phyloP scores from a whole-genome alignment of 2,329 filamentous ascomycete genomes.

The Pyricularia grisea region DNA sequence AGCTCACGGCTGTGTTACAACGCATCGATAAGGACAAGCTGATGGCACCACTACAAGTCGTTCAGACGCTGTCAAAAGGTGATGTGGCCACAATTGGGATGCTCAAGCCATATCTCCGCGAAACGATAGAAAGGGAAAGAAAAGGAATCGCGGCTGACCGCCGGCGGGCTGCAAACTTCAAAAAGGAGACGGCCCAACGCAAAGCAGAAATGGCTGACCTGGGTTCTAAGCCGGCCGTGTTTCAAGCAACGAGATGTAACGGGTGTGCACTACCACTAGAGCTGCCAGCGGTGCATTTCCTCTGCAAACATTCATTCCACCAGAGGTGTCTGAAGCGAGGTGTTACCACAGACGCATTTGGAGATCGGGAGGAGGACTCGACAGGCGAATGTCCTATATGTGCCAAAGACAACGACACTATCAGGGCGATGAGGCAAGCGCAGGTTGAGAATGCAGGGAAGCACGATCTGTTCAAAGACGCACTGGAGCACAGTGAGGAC shows the following conservation, averaged over 20 bases:
- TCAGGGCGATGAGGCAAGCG: slow-evolving; percentile 74
- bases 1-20: slow-evolving; percentile 69
- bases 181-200: slow-evolving; percentile 72
- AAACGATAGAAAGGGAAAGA: slow-evolving; percentile 81
- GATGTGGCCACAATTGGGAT: slow-evolving; percentile 90
- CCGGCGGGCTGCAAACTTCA: slow-evolving; percentile 73
- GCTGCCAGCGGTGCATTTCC: slow-evolving; percentile 84
- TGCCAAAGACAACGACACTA: slow-evolving; percentile 73
- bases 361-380: slow-evolving; percentile 36
- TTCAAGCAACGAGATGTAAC: slow-evolving; percentile 82
- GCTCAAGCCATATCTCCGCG: slow-evolving; percentile 84
- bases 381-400: slow-evolving; percentile 75
- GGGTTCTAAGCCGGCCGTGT: slow-evolving; percentile 70
- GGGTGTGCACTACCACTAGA: slow-evolving; percentile 73
- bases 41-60: slow-evolving; percentile 93
- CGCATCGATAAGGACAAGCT: slow-evolving; percentile 86
- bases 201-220: slow-evolving; percentile 71
- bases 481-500: slow-evolving; percentile 68
- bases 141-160: slow-evolving; percentile 76
- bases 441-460: slow-evolving; percentile 80
- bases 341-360: slow-evolving; percentile 18
- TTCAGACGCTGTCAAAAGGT: slow-evolving; percentile 69
- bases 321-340: slow-evolving; percentile 64
- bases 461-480: slow-evolving; percentile 82
- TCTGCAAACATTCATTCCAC: slow-evolving; percentile 97